Base-by-base conservation (phyloP, 2,329 filamentous ascomycete genomes). In the Xylaria sp. region DNA sequence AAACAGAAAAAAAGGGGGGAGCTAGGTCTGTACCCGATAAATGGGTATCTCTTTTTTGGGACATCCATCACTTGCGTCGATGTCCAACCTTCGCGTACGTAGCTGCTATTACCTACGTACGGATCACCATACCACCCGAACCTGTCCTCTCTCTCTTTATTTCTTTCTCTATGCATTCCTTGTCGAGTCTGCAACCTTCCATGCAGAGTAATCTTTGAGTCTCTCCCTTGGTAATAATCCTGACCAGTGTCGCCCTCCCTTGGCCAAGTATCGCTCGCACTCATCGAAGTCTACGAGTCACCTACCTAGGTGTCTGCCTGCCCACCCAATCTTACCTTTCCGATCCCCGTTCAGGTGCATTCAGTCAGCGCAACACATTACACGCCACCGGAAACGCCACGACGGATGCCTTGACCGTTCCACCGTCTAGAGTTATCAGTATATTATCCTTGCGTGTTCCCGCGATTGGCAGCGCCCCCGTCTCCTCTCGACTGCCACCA, bases 321-420 rank as follows among this genome's bases (percentile, higher is more conserved):
- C 38, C 38, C 18, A 39, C 7, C 38, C 6, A n/a, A n/a, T 39
- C 38, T 17, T 39, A 8, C n/a, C 16, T 5, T 17, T 6, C 18
- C 13, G 24, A 19, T 29, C n/a, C 44, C 24, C n/a, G 17, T 16
- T 51, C 22, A 9, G 19, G 7, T 18, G 11, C 26, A 39, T n/a
- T 29, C 39, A 19, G 29, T 37, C 46, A 57, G 43, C 22, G 44
- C 46, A 49, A 52, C 48, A n/a, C n/a, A n/a, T n/a, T n/a, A n/a
- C n/a, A n/a, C n/a, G n/a, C n/a, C n/a, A n/a, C n/a, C n/a, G n/a
- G n/a, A n/a, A n/a, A n/a, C n/a, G n/a, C n/a, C n/a, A n/a, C n/a
- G n/a, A n/a, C n/a, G n/a, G n/a, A n/a, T n/a, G n/a, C n/a, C n/a
- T n/a, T n/a, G n/a, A n/a, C n/a, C n/a, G n/a, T n/a, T n/a, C n/a